Evolutionary conservation across 129 eudicot species (phyloP).

Genomic region (Flaveria trinervia): DNA sequence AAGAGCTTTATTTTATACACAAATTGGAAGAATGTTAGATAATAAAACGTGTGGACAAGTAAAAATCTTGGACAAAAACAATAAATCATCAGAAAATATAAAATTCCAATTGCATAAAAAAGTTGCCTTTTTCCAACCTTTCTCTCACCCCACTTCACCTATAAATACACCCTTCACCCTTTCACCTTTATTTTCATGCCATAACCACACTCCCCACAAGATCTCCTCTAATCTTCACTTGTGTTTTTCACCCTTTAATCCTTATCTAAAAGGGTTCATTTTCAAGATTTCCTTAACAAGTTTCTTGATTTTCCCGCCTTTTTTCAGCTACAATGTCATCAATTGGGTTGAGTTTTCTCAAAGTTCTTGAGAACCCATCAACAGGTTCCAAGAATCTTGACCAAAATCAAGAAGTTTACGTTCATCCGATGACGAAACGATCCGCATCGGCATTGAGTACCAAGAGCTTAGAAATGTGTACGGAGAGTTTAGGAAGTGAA

Average conservation of each 20-base stretch:
- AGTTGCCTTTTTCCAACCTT: constrained; percentile 26
- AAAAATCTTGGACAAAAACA: constrained; percentile 21
- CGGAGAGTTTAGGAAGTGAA: constrained; percentile 84
- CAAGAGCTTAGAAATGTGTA: constrained; percentile 90
- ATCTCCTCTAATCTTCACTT: constrained; percentile 20
- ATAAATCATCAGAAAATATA: background rate
- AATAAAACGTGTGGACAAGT: constrained; percentile 44
- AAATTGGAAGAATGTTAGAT: constrained; percentile 27
- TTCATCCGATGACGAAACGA: constrained; percentile 65
- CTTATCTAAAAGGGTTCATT: background rate
- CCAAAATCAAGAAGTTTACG: constrained; percentile 43
- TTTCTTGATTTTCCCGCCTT: constrained; percentile 32
- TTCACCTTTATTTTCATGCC: constrained; percentile 47
- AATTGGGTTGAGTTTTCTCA: constrained; percentile 52
- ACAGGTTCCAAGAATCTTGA: constrained; percentile 21
- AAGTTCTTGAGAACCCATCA: constrained; percentile 49
- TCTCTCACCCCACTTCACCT: constrained; percentile 39
- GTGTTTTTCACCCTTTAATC: background rate
- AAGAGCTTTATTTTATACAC: background rate
- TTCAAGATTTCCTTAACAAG: background rate
- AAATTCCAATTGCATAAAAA: constrained; percentile 46
- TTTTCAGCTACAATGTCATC: constrained; percentile 43
- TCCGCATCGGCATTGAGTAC: constrained; percentile 56
- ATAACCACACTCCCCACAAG: constrained; percentile 30
- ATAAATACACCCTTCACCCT: constrained; percentile 58